phyloP scores from a whole-genome alignment of 257 asterid species.

The Anisodus tanguticus region DNA sequence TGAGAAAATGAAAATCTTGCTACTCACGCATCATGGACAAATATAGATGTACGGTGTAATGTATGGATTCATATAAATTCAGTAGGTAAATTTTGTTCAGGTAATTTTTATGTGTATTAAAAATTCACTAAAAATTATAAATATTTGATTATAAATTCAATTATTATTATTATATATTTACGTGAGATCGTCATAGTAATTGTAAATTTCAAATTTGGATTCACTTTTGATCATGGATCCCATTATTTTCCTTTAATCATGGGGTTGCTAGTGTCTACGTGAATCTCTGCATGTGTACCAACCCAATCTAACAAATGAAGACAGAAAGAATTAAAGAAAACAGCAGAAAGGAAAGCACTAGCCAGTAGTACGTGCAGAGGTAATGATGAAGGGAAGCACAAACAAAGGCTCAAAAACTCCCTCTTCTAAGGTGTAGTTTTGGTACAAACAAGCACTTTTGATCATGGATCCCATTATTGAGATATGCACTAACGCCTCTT shows the following conservation, averaged over 20 bases:
- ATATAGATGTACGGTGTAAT: too few species aligned
- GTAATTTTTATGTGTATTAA: too few species aligned
- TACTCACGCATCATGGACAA: too few species aligned
- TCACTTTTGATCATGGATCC: not conserved
- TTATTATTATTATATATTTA: too few species aligned
- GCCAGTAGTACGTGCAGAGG: not conserved
- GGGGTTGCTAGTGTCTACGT: not conserved
- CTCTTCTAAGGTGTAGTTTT: not conserved
- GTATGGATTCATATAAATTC: too few species aligned
- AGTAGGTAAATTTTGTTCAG: too few species aligned
- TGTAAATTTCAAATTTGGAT: too few species aligned
- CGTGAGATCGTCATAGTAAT: too few species aligned
- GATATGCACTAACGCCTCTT: constrained; percentile 35
- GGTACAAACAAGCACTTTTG: too few species aligned
- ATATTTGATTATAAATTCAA: too few species aligned
- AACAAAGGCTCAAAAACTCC: constrained; percentile 30
- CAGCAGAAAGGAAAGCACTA: constrained; percentile 6
- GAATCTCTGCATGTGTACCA: constrained; percentile 8
- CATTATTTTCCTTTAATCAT: not conserved
- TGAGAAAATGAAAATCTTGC: too few species aligned
- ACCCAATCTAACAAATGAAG: constrained; percentile 30
- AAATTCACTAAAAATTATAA: too few species aligned
- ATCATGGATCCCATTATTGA: not conserved
- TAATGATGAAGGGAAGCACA: constrained; percentile 39
- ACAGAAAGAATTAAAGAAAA: constrained; percentile 21